A percentile compares a stretch with the other conserved stretches of the same genome.
phyloP scores from a whole-genome alignment of 257 asterid species.

The Jacaranda copaia region DNA sequence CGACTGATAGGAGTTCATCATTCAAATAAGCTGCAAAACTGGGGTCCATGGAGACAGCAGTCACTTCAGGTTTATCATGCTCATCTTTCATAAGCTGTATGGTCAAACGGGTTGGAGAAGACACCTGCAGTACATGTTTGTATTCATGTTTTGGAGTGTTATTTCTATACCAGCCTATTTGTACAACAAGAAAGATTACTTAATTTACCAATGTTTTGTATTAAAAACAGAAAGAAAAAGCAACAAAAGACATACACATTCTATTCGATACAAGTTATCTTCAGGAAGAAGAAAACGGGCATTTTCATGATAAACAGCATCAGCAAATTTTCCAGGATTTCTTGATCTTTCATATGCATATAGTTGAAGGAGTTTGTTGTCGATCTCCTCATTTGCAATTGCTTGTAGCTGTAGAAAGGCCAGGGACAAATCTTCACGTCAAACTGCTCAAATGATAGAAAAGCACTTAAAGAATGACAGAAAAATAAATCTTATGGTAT shows the following conservation, averaged over 20 bases:
- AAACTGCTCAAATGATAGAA: neutral
- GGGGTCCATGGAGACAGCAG: conserved; percentile 67
- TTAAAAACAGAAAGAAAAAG: neutral
- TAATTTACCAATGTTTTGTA: neutral
- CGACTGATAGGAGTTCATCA: conserved; percentile 53
- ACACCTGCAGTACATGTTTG: conserved; percentile 47
- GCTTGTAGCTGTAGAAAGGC: conserved; percentile 52
- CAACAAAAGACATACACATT: conserved; percentile 57
- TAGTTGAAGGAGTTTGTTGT: conserved; percentile 69
- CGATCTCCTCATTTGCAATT: conserved; percentile 67
- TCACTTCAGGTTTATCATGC: conserved; percentile 64
- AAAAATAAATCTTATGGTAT: neutral
- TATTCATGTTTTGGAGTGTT: neutral
- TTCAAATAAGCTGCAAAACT: conserved; percentile 60
- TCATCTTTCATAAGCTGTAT: conserved; percentile 75
- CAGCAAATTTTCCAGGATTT: conserved; percentile 50
- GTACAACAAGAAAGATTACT: too few species aligned
- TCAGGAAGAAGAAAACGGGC: conserved; percentile 61
- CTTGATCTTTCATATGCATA: conserved; percentile 69
- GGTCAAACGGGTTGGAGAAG: conserved; percentile 52
- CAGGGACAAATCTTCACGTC: neutral
- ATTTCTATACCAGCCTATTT: neutral
- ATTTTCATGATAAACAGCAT: conserved; percentile 67
- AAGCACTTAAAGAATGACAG: neutral
- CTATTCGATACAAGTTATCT: conserved; percentile 69